Conservation (phyloP, 1,284 basidiomycete genomes). For the Kalmanozyma brasiliensis region DNA sequence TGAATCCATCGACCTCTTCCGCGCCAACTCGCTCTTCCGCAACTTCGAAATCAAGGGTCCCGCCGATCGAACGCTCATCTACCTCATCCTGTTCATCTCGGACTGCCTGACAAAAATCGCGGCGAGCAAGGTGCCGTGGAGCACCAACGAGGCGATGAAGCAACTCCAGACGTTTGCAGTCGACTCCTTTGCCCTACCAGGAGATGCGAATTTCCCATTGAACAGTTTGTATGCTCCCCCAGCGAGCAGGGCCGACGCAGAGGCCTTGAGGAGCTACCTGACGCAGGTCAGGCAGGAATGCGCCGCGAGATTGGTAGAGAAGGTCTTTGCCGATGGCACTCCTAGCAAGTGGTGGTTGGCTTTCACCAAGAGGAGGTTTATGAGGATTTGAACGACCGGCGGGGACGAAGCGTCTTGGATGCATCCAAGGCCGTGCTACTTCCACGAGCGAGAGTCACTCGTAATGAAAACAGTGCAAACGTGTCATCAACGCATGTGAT, state of each 20-base stretch:
- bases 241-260: slow-evolving; percentile 82
- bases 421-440: no score
- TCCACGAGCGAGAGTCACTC: no score
- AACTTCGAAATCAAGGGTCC: slow-evolving; percentile 99
- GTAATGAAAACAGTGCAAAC: no score
- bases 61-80: slow-evolving; percentile 93
- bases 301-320: slow-evolving; percentile 83
- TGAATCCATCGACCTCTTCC: slow-evolving; percentile 95
- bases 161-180: slow-evolving; percentile 83
- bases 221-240: slow-evolving; percentile 92
- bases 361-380: slow-evolving; percentile 74
- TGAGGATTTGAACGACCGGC: slow-evolving; percentile 56
- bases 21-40: slow-evolving; percentile 98
- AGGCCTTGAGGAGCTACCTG: slow-evolving; percentile 88
- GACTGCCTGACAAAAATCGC: slow-evolving; percentile 81
- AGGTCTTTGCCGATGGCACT: slow-evolving; percentile 85
- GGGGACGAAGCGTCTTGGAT: background rate
- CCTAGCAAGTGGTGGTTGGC: slow-evolving; percentile 99
- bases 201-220: slow-evolving; percentile 92
- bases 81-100: slow-evolving; percentile 96
- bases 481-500: no score
- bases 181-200: slow-evolving; percentile 93
- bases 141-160: slow-evolving; percentile 83
- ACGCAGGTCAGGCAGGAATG: slow-evolving; percentile 92
- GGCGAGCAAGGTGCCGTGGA: slow-evolving; percentile 56